Percentiles rank a stretch among this genome's conserved stretches.
phyloP scores from a whole-genome alignment of 805 yeast genomes.

The Candida sanyiensis region DNA sequence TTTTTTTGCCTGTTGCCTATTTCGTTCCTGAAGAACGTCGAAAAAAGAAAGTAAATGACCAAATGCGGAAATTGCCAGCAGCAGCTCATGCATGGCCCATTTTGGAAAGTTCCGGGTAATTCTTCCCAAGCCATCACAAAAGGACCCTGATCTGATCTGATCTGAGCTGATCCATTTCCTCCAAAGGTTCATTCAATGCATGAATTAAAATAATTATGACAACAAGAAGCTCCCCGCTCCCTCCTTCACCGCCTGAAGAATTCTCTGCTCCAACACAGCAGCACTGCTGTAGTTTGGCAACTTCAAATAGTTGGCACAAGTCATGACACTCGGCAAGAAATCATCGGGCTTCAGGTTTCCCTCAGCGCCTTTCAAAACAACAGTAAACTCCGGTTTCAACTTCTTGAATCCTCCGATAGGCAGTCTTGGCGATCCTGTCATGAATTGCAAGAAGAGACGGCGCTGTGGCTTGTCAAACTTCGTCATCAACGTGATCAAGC shows the following conservation, averaged over 20 bases:
- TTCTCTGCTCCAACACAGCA: constrained; percentile 50
- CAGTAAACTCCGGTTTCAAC: constrained; percentile 76
- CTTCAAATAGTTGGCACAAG: constrained; percentile 92
- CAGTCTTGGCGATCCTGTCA: constrained; percentile 88
- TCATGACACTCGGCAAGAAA: constrained; percentile 94
- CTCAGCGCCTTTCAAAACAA: constrained; percentile 80
- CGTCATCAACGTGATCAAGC: constrained; percentile 56
- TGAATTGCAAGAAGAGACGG: constrained; percentile 73
- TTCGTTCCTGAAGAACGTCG: not conserved
- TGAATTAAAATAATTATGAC: too few relatives aligned
- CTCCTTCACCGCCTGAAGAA: constrained; percentile 71
- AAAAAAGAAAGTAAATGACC: not conserved
- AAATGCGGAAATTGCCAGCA: not conserved
- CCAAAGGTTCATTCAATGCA: too few relatives aligned
- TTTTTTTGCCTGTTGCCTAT: not conserved
- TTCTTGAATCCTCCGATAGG: constrained; percentile 93
- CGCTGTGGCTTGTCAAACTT: constrained; percentile 50
- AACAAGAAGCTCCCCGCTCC: constrained; percentile 85
- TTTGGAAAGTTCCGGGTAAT: not conserved
- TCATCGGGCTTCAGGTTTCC: constrained; percentile 63
- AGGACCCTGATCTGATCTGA: too few relatives aligned
- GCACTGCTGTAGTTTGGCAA: constrained; percentile 73
- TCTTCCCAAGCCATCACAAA: too few relatives aligned
- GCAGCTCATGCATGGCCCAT: too few relatives aligned
- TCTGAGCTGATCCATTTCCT: too few relatives aligned